Base-by-base conservation (phyloP, 108 stramenopile genomes). In the Mediolabrus comicus region DNA sequence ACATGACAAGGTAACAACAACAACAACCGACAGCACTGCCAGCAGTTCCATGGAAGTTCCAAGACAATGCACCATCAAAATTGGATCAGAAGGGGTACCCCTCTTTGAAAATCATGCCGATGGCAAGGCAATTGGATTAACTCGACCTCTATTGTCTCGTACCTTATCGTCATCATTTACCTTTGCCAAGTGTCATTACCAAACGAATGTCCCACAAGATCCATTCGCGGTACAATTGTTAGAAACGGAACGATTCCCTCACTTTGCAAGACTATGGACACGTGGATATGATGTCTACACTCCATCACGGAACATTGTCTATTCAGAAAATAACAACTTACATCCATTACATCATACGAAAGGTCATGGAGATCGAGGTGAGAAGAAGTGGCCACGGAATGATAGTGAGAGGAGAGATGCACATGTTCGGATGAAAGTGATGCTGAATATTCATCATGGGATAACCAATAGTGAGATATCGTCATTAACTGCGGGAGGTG, bases 171-270 rank as follows among this genome's bases (percentile, higher is more conserved):
- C 96, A 4, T 95, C 89, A 7, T 93, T 97, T 62, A 84, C 87
- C 24, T 98, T 98, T 84, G 81, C 88, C 65, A 92, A 93, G 54
- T 98, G 98, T 66, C 98, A 98, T 57, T 79, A 93, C 33, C 96
- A 97, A 82, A 87, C 89, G 67, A 82, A 84, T 49, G 95, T 90
- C 3, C 96, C 96, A 5, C 95, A 97, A 55, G 98, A 98, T 83
- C 92, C 95, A 2, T 87, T 96, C 57, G 72, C 92, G 8, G 84
- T 66, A 1, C 91, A 89, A 54, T 82, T 97, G 22, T 83, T 96
- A 60, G 91, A 93, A 59, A 91, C 89, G 25, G 98, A 97, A 67
- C 87, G 95, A 60, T 97, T 97, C 85, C 79, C 88, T 2, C 89
- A 94, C 28, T 92, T 70, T 68, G 96, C 95, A 51, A 62, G 92